These are phyloP conservation scores for Ailanthus altissimus DNA, from an alignment of 345 rosid genomes.

Conservation along the genomic window DNA sequence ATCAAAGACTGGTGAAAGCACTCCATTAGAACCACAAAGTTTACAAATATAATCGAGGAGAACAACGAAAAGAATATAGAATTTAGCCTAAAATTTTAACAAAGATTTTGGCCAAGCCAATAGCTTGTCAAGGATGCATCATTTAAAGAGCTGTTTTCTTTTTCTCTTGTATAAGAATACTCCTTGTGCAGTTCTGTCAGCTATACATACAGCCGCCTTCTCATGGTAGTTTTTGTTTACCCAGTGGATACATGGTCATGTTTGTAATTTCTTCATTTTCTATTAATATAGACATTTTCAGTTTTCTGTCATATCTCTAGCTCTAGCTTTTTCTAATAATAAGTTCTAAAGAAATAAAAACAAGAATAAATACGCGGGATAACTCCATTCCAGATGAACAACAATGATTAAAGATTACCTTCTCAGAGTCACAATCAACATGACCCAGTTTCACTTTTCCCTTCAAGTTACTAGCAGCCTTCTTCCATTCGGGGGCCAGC, in stretches of 20 bases:
- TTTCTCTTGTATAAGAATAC: too few relatives aligned
- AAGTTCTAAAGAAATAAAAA: background rate
- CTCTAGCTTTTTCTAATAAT: background rate
- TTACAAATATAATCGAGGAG: background rate
- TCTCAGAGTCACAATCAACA: slow-evolving; percentile 84
- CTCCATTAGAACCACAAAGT: slow-evolving; percentile 23
- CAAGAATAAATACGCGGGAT: background rate
- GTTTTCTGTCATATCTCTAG: slow-evolving; percentile 1
- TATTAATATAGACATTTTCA: background rate
- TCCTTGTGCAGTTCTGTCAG: too few relatives aligned
- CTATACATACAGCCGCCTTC: too few relatives aligned
- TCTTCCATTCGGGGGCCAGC: slow-evolving; percentile 98
- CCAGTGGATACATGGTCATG: background rate
- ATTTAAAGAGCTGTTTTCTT: too few relatives aligned
- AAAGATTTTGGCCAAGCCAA: background rate
- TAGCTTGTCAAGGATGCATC: background rate
- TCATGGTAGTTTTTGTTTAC: too few relatives aligned
- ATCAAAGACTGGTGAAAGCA: slow-evolving; percentile 67
- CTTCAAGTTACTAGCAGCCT: slow-evolving; percentile 80
- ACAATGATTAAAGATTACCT: slow-evolving; percentile 46
- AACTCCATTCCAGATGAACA: background rate
- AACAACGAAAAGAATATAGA: background rate
- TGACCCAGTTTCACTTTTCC: slow-evolving; percentile 97
- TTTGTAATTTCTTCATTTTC: background rate
- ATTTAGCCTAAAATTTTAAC: background rate